phyloP scores from a whole-genome alignment of 1,139 yeast genomes.

The Lodderomyces oxycetoniae region DNA sequence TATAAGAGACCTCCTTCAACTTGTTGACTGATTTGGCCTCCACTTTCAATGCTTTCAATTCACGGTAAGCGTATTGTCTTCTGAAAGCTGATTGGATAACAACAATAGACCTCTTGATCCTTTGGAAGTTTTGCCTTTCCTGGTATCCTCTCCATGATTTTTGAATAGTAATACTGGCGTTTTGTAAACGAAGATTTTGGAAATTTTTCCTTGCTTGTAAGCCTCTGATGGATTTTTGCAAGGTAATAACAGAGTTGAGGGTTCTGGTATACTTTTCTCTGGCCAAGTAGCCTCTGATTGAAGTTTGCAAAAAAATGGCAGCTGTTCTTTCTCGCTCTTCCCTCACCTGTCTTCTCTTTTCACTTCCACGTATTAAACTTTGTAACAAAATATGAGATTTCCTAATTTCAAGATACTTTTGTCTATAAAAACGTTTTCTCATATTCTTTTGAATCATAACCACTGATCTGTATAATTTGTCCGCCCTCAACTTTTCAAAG shows the following conservation, averaged over 20 bases:
- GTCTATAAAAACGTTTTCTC: constrained; percentile 62
- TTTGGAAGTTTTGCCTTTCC: constrained; percentile 44
- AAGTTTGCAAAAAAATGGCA: constrained; percentile 69
- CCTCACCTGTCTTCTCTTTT: constrained; percentile 55
- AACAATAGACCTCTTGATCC: constrained; percentile 50
- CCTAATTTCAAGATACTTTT: constrained; percentile 52
- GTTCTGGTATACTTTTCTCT: constrained; percentile 45
- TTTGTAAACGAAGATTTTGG: constrained; percentile 45
- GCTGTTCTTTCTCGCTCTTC: constrained; percentile 58
- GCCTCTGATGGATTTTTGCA: constrained; percentile 73
- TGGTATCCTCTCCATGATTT: constrained; percentile 56
- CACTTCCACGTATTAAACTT: constrained; percentile 56
- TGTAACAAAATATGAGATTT: constrained; percentile 57
- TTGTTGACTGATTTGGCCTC: constrained; percentile 92
- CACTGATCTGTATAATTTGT: constrained; percentile 73
- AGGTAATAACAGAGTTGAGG: constrained; percentile 46
- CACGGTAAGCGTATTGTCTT: constrained; percentile 66
- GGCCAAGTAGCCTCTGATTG: constrained; percentile 59
- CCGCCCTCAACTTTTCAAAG: constrained; percentile 79
- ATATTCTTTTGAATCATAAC: constrained; percentile 82
- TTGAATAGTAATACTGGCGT: constrained; percentile 71
- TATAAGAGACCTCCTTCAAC: constrained; percentile 85
- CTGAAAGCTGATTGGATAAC: constrained; percentile 76
- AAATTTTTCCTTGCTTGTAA: constrained; percentile 50
- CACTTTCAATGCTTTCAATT: constrained; percentile 57